Conservation (phyloP, 768 basidiomycete genomes). For the Boletus coccyginus region DNA sequence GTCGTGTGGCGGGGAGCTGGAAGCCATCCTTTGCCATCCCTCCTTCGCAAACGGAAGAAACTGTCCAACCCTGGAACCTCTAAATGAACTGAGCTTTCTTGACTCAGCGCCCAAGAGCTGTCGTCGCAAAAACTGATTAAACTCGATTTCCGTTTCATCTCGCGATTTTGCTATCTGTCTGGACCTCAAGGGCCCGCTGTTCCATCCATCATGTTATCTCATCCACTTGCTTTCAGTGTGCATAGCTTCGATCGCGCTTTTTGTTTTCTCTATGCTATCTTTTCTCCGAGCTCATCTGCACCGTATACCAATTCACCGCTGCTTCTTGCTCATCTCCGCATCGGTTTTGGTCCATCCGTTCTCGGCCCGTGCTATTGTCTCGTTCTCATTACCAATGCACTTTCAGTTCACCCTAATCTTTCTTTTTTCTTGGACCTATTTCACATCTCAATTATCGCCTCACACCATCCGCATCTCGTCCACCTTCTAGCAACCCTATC, state of each 20-base stretch:
- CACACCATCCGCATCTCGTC: not conserved
- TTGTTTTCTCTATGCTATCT: slow-evolving; percentile 15
- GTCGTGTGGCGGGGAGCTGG: slow-evolving; percentile 58
- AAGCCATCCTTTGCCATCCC: slow-evolving; percentile 20
- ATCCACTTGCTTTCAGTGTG: slow-evolving; percentile 24
- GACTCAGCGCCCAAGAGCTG: not conserved
- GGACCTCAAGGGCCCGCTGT: slow-evolving; percentile 4
- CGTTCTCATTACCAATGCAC: not conserved
- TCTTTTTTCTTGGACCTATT: slow-evolving; percentile 19
- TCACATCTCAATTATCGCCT: slow-evolving; percentile 13
- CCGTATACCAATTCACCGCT: not conserved
- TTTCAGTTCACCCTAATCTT: not conserved
- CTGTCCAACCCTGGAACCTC: slow-evolving; percentile 29
- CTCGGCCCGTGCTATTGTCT: not conserved
- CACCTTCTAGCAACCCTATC: not conserved
- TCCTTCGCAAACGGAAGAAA: slow-evolving; percentile 31
- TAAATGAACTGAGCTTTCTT: slow-evolving; percentile 1
- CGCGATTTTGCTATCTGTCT: not conserved
- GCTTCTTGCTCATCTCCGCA: not conserved
- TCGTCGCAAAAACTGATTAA: not conserved
- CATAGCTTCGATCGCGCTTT: slow-evolving; percentile 16
- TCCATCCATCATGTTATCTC: slow-evolving; percentile 9
- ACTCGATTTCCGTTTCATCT: slow-evolving; percentile 13
- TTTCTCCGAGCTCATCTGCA: not conserved
- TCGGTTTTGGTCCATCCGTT: not conserved